Percentiles rank a stretch among this genome's conserved stretches.
These are phyloP conservation scores for Neophaeococcomyces aloes DNA, from an alignment of 2,329 filamentous ascomycete genomes.

Conservation along the genomic window DNA sequence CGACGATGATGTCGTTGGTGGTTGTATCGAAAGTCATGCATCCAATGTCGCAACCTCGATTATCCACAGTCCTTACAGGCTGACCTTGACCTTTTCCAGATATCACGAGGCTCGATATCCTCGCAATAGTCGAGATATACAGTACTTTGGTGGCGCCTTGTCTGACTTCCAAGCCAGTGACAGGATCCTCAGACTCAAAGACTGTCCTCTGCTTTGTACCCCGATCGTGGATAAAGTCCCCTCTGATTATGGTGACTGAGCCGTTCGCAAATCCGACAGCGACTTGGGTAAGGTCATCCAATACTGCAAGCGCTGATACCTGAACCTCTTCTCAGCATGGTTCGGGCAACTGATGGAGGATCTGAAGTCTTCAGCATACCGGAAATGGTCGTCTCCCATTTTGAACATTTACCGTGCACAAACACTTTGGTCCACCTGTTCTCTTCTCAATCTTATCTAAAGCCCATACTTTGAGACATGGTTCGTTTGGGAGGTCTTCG, in stretches of 20 bases:
- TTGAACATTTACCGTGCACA: constrained; percentile 74
- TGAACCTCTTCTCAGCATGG: constrained; percentile 26
- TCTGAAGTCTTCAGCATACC: constrained; percentile 37
- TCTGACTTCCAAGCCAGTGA: constrained; percentile 78
- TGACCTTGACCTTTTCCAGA: constrained; percentile 83
- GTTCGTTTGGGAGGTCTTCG: constrained; percentile 81
- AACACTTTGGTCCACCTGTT: constrained; percentile 75
- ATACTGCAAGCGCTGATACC: constrained; percentile 79
- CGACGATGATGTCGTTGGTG: constrained; percentile 80
- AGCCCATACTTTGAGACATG: constrained; percentile 93
- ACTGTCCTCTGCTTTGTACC: constrained; percentile 90
- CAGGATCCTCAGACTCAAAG: constrained; percentile 91
- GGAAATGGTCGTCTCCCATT: constrained; percentile 90
- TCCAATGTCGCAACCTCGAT: constrained; percentile 79
- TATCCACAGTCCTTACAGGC: constrained; percentile 77
- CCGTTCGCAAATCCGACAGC: constrained; percentile 95
- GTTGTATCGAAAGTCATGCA: constrained; percentile 83
- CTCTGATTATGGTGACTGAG: constrained; percentile 81
- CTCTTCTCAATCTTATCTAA: constrained; percentile 91
- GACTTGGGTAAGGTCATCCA: constrained; percentile 81
- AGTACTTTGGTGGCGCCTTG: constrained; percentile 59
- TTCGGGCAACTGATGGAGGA: not conserved
- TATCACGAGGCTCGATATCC: constrained; percentile 76
- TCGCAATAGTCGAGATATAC: constrained; percentile 82
- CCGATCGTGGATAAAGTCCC: constrained; percentile 88